Evolutionary conservation across 1,284 basidiomycete genomes (phyloP), one percentile per base, ranked within the genome.

Genomic region (Laetiporus sulphureus): DNA sequence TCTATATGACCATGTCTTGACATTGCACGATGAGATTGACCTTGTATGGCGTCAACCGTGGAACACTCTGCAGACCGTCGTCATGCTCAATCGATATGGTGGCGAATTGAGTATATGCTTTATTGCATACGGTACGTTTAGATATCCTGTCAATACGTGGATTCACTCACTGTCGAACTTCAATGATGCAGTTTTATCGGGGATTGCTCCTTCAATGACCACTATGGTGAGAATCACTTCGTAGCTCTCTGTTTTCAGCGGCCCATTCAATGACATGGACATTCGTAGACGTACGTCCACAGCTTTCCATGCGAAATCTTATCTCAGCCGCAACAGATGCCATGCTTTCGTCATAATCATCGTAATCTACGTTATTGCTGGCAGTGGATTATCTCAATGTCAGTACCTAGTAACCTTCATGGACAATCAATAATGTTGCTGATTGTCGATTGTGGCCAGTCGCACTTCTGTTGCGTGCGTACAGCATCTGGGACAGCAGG

Each of bases 21-120:
- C 5, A 13, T 4, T 39, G 7, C 16, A 23, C 6, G 13, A 39
- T 7, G 38, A 39, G 16, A 19, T 39, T 13, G 38, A 39, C 5
- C 19, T 39, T 5, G 38, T 39, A 8, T 39, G 38, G 38, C 38
- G 24, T 5, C 36, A 37, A 18, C 36, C 27, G 5, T 39, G 38
- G 38, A 7, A 4, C 5, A 12, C 22, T n/a, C 5, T 39, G 20
- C 38, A 39, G 29, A 15, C 19, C 6, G 6, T 39, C 12, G 29
- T 39, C 6, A 19, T 39, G 27, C 5, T 30, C 25, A 39, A 39
- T 22, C 38, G 25, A 5, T 39, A 39, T 32, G 38, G 38, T 13
- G 38, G 24, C 6, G 27, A 39, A 32, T 25, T 20, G 13, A 39
- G 25, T 18, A 16, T 39, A 29, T 5, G 30, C 7, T 39, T 31